A percentile compares a stretch with the other conserved stretches of the same genome.
Evolutionary conservation across 2,329 filamentous ascomycete genomes (phyloP).

Genomic region (Fusarium tupiense): DNA sequence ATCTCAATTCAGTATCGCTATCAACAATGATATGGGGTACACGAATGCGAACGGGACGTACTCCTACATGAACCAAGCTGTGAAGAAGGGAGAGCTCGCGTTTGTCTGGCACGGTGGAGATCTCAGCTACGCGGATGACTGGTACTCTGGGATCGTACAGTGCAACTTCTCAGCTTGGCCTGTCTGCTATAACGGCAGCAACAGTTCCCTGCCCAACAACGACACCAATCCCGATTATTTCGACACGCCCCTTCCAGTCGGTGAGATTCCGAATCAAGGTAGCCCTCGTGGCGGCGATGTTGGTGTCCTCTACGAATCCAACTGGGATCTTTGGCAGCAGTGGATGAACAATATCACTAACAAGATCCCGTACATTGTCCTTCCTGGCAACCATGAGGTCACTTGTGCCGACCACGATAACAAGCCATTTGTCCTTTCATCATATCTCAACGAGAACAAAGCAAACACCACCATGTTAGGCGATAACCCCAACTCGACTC

Average conservation of each 20-base stretch:
- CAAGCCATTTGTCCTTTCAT: not conserved
- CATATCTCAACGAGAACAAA: not conserved
- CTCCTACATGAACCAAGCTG: not conserved
- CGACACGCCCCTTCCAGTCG: fast-evolving
- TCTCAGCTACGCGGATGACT: slow-evolving; percentile 3
- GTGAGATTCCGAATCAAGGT: not conserved
- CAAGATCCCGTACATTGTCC: not conserved
- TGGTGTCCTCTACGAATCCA: not conserved
- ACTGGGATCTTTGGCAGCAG: slow-evolving; percentile 14
- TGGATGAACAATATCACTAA: not conserved
- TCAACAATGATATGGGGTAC: not conserved
- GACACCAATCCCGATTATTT: not conserved
- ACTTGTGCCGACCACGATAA: not conserved
- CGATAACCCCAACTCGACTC: not conserved
- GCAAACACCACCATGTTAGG: fast-evolving
- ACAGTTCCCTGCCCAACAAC: not conserved
- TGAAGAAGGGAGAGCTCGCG: fast-evolving
- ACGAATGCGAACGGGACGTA: not conserved
- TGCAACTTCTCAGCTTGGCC: not conserved
- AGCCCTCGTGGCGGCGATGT: not conserved
- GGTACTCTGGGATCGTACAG: not conserved
- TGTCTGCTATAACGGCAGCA: not conserved
- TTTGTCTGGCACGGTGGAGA: slow-evolving; percentile 5
- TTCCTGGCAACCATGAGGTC: not conserved
- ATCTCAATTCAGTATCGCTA: not conserved